phyloP scores from a whole-genome alignment of 495 filamentous ascomycete species.

The Aspergillus panamensis region DNA sequence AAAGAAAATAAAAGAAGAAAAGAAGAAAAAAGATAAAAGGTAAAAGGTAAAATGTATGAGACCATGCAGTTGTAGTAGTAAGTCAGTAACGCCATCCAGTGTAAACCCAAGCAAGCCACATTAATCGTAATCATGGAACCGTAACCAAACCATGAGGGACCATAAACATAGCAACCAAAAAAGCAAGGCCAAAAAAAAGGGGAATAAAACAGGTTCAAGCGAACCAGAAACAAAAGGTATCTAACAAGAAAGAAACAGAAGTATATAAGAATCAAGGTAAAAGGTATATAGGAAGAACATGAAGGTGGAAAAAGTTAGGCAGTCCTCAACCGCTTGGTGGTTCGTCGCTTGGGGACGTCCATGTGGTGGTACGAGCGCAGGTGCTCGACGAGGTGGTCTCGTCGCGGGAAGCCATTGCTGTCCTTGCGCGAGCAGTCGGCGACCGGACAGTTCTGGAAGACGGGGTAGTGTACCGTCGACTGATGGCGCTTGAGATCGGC shows the following conservation, averaged over 20 bases:
- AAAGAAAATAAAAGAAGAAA: neutral
- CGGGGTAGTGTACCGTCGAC: conserved; percentile 50
- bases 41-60: neutral
- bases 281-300: neutral
- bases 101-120: neutral
- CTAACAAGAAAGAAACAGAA: neutral
- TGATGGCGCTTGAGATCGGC: conserved; percentile 56
- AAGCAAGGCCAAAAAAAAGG: neutral
- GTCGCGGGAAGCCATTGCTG: conserved; percentile 75
- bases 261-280: too few species aligned
- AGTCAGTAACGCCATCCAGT: neutral
- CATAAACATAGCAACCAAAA: neutral
- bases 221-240: neutral
- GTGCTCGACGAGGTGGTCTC: conserved; percentile 88
- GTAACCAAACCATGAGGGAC: neutral
- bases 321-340: conserved; percentile 33
- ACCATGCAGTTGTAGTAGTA: neutral
- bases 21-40: neutral
- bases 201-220: neutral
- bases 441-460: conserved; percentile 73
- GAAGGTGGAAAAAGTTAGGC: conserved; percentile 2
- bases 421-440: conserved; percentile 75
- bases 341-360: conserved; percentile 45
- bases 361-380: conserved; percentile 70
- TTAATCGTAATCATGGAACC: neutral